A percentile compares a stretch with the other conserved stretches of the same genome.
Evolutionary conservation across 108 stramenopile species (phyloP).

Genomic region (Cyclotella sp.): DNA sequence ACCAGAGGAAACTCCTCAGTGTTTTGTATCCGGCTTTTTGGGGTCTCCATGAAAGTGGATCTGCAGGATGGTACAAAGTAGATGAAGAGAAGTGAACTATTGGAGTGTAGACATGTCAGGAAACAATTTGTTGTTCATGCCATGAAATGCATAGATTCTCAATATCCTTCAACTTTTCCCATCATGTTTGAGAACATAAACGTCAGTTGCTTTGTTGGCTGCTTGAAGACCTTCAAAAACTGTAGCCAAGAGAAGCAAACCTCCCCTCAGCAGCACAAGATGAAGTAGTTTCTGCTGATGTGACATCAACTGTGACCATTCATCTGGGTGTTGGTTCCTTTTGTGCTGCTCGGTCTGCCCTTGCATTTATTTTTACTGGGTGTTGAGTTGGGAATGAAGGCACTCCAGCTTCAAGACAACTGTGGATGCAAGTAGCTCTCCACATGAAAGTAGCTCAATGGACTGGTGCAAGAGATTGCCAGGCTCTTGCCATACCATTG

Average conservation of each 20-base stretch:
- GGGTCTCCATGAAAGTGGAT: background rate
- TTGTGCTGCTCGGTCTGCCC: too few relatives aligned
- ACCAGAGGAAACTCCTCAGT: too few relatives aligned
- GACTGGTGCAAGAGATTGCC: too few relatives aligned
- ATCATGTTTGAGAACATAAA: too few relatives aligned
- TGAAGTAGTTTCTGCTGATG: background rate
- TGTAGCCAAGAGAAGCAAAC: background rate
- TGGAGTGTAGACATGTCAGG: background rate
- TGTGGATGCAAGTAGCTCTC: background rate
- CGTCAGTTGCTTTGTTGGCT: background rate
- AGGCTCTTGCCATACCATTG: too few relatives aligned
- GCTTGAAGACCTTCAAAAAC: background rate
- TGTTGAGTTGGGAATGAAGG: background rate
- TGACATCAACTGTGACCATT: background rate
- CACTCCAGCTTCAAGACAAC: background rate
- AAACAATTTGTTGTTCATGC: background rate
- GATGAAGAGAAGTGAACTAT: background rate
- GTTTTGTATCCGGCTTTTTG: too few relatives aligned
- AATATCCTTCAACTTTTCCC: background rate
- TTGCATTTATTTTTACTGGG: background rate
- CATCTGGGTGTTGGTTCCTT: too few relatives aligned
- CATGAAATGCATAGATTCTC: background rate
- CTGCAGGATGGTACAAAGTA: background rate
- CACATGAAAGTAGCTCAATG: too few relatives aligned
- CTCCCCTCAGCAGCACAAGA: background rate